phyloP scores from a whole-genome alignment of 257 asterid species.

The Echium plantagineum region DNA sequence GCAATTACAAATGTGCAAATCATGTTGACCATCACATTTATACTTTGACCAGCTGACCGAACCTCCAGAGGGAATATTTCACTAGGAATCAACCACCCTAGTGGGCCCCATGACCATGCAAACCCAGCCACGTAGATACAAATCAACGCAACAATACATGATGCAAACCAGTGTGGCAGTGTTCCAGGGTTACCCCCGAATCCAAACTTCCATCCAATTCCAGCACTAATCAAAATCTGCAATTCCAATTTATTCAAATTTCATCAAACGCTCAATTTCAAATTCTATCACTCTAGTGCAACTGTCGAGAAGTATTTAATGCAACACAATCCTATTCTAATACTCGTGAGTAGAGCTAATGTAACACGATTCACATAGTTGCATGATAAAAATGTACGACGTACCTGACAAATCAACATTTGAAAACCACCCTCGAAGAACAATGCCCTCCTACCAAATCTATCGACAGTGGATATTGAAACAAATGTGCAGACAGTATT shows the following conservation, averaged over 20 bases:
- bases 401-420: slow-evolving; percentile 57
- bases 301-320: too few species aligned
- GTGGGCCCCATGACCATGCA: slow-evolving; percentile 90
- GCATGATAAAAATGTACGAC: too few species aligned
- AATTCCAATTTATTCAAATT: not conserved
- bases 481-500: slow-evolving; percentile 39
- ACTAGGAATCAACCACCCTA: slow-evolving; percentile 77
- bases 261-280: too few species aligned
- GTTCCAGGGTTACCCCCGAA: slow-evolving; percentile 36
- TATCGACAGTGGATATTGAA: slow-evolving; percentile 53
- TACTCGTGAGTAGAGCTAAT: too few species aligned
- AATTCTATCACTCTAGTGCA: too few species aligned
- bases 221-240: slow-evolving; percentile 32
- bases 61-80: slow-evolving; percentile 68
- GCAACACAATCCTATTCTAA: too few species aligned
- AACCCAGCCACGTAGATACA: slow-evolving; percentile 65
- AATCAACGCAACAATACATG: slow-evolving; percentile 37
- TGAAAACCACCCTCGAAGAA: slow-evolving; percentile 59
- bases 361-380: too few species aligned
- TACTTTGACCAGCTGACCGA: slow-evolving; percentile 67
- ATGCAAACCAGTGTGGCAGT: slow-evolving; percentile 48
- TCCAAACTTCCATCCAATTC: slow-evolving; percentile 51
- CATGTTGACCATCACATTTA: slow-evolving; percentile 59
- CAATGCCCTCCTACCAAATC: slow-evolving; percentile 53
- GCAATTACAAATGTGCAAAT: slow-evolving; percentile 48